Evolutionary conservation across 768 basidiomycete genomes (phyloP), one percentile per base, ranked within the genome.

Genomic region (Amanita pseudoporphyria): DNA sequence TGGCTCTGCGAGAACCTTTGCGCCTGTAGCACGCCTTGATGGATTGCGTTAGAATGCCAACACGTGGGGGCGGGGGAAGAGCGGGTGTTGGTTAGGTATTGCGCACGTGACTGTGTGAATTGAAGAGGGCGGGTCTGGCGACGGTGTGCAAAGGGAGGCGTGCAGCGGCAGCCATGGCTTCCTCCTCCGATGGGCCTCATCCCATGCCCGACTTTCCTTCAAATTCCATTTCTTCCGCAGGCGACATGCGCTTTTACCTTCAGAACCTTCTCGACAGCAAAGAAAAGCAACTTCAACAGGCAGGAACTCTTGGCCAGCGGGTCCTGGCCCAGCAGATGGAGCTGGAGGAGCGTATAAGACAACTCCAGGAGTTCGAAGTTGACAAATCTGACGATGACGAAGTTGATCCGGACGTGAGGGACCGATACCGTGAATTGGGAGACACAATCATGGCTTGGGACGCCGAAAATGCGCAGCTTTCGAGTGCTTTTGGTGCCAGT

Each of bases 281-380:
- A 73, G 88, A 93, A 66, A 81, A 82, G 61, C 92, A 97, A 65
- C 83, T 97, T 30, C 83, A 90, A 55, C 86, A 90, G 55, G 90
- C 91, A 4, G 93, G 89, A 32, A 85, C 83, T 49, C 81, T 98
- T 62, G 94, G 95, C 45, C 92, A 96, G 68, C 86, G 89, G 64
- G 81, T 98, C 58, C 82, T 97, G 53, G 78, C 81, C 16, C 95
- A 98, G 71, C 91, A 91, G 67, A 84, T 89, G 69, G 89, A 95
- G 62, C 79, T 97, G 54, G 90, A 96, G 66, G 83, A 85, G 61
- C 79, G 89, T 45, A 89, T 97, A 52, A 73, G 79, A 38, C 84
- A 86, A 60, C 73, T 95, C 46, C 84, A 90, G 57, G 84, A 85
- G 31, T 62, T 78, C 13, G 83, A 82, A 47, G 74, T 68, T 16